These are phyloP conservation scores for Mycena rebaudengoi DNA, from an alignment of 768 basidiomycete genomes.

Conservation along the genomic window DNA sequence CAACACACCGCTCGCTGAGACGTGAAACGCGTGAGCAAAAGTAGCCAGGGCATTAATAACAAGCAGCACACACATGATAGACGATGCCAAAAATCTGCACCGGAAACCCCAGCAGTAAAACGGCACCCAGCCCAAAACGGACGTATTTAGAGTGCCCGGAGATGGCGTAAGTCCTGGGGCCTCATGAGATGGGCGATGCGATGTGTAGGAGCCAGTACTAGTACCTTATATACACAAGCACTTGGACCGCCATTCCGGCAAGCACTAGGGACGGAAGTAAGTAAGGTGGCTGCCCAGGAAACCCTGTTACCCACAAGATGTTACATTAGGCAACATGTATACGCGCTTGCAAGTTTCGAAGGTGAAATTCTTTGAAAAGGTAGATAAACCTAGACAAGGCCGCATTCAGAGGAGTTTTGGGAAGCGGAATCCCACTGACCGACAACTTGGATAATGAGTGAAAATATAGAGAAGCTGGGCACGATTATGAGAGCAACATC, in stretches of 20 bases:
- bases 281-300: neutral
- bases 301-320: neutral
- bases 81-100: slow-evolving; percentile 17
- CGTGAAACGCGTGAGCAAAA: neutral
- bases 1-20: slow-evolving; percentile 14
- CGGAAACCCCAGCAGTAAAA: slow-evolving; percentile 16
- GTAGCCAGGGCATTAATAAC: too few relatives aligned
- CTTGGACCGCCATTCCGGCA: slow-evolving; percentile 15
- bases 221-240: slow-evolving; percentile 16
- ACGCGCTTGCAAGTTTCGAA: neutral
- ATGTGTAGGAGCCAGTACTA: neutral
- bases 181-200: neutral
- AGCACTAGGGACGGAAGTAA: neutral
- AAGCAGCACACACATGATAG: slow-evolving; percentile 15
- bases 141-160: slow-evolving; percentile 9
- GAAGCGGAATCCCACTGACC: neutral
- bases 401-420: neutral
- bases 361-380: neutral
- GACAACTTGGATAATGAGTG: slow-evolving; percentile 5
- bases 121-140: neutral
- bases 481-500: neutral
- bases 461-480: slow-evolving; percentile 12
- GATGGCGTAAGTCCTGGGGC: neutral
- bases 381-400: neutral
- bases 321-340: slow-evolving; percentile 21